Conservation (phyloP, 2,329 filamentous ascomycete genomes). For the Pestalotiopsis sp. region DNA sequence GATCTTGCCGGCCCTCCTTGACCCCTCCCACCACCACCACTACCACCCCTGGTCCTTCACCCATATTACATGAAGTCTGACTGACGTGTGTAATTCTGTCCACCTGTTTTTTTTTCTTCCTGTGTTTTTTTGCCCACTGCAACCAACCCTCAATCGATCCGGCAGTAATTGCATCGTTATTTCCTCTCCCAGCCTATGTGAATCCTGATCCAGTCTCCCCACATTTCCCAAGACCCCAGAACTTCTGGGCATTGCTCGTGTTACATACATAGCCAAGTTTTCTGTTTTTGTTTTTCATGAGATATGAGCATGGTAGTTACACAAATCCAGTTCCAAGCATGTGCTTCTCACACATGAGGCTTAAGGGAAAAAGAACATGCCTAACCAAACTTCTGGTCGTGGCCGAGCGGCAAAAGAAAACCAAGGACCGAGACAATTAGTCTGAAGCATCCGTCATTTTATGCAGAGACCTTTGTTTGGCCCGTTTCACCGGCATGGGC, state of each 20-base stretch:
- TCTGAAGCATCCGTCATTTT: background rate
- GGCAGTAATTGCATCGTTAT: background rate
- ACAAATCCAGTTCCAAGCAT: background rate
- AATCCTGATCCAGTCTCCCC: background rate
- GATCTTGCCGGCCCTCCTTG: conserved; percentile 5
- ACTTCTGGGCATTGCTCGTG: background rate
- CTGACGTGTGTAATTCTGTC: background rate
- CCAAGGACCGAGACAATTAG: background rate
- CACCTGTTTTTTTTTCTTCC: background rate
- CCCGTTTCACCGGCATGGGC: conserved; percentile 5
- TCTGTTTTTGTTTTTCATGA: background rate
- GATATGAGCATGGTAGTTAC: background rate
- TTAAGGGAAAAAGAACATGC: background rate
- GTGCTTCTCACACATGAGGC: background rate
- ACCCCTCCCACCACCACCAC: background rate
- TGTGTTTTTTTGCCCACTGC: background rate
- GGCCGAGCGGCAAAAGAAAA: background rate
- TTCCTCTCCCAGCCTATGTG: background rate
- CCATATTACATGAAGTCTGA: background rate
- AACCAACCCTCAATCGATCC: background rate
- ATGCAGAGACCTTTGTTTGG: conserved; percentile 1
- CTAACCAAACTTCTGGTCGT: background rate
- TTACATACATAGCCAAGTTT: background rate
- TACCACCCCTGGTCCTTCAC: background rate
- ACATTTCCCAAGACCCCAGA: background rate